Conservation (phyloP, 1,284 basidiomycete species). For the Farysia itapuensis region DNA sequence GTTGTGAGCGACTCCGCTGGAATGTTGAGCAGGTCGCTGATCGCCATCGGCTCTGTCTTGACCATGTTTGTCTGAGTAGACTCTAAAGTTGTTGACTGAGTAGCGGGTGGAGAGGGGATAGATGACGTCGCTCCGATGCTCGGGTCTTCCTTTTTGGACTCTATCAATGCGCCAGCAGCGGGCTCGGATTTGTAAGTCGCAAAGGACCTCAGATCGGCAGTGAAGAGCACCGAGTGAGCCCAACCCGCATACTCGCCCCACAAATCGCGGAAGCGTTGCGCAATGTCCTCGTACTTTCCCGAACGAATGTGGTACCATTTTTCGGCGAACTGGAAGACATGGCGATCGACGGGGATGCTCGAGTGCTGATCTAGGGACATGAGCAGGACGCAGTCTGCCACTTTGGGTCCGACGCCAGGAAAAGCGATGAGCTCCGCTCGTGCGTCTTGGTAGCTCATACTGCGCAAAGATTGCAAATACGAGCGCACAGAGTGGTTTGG, state of each 20-base stretch:
- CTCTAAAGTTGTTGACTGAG: no score
- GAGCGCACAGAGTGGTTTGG: constrained; percentile 60
- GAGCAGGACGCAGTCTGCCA: constrained; percentile 73
- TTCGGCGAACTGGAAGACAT: constrained; percentile 57
- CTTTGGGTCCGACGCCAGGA: constrained; percentile 86
- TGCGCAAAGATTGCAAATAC: constrained; percentile 70
- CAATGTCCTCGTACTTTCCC: constrained; percentile 55
- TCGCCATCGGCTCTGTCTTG: no score
- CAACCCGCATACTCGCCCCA: constrained; percentile 58
- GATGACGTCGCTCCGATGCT: no score
- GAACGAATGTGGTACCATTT: constrained; percentile 52
- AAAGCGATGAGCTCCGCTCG: constrained; percentile 75
- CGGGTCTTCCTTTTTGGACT: no score
- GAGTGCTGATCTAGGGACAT: constrained; percentile 83
- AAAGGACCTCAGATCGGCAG: constrained; percentile 52
- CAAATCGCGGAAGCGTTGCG: constrained; percentile 45
- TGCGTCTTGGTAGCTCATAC: constrained; percentile 66
- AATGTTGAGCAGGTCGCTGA: no score
- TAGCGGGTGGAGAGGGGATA: no score
- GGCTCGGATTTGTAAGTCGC: constrained; percentile 8
- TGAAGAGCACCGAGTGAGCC: constrained; percentile 57
- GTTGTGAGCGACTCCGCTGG: no score
- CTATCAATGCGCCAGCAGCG: no score
- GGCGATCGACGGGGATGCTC: constrained; percentile 57
- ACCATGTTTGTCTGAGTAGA: no score